Conservation (phyloP, 208 protist species). For the Crithidia brevicula region DNA sequence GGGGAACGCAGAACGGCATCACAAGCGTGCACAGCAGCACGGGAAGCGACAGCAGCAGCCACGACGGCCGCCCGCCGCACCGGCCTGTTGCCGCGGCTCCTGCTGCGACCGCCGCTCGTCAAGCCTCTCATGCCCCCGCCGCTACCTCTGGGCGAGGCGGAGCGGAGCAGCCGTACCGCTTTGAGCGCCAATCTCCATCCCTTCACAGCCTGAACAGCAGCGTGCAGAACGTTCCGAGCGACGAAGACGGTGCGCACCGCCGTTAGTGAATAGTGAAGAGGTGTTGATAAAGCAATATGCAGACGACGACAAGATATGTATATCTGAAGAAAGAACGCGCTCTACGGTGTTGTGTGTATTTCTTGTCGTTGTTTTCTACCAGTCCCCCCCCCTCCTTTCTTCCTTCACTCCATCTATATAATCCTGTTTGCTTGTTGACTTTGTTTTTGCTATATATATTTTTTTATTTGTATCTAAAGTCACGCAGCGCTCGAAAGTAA, state of each 20-base stretch:
- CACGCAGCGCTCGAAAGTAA: too few species aligned
- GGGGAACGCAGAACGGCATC: constrained; percentile 7
- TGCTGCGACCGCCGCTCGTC: too few species aligned
- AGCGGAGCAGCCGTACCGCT: constrained; percentile 5
- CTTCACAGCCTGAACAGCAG: constrained; percentile 35
- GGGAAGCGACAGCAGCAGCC: constrained; percentile 2
- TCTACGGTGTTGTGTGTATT: too few species aligned
- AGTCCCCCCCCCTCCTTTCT: too few species aligned
- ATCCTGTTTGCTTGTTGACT: too few species aligned
- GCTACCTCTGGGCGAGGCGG: background rate
- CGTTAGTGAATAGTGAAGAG: too few species aligned
- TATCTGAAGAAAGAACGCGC: too few species aligned
- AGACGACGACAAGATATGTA: too few species aligned
- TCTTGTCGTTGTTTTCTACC: too few species aligned
- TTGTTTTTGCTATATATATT: too few species aligned
- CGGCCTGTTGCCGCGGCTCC: background rate
- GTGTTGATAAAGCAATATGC: background rate
- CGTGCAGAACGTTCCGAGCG: constrained; percentile 18
- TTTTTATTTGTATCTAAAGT: too few species aligned
- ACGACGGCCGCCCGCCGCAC: background rate
- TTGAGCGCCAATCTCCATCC: constrained; percentile 20
- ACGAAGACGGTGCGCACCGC: constrained; percentile 1
- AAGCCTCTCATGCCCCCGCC: background rate
- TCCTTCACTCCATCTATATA: too few species aligned
- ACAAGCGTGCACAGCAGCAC: constrained; percentile 16